Evolutionary conservation across 2,329 filamentous ascomycete species (phyloP).

Genomic region (Fusarium irregulare): DNA sequence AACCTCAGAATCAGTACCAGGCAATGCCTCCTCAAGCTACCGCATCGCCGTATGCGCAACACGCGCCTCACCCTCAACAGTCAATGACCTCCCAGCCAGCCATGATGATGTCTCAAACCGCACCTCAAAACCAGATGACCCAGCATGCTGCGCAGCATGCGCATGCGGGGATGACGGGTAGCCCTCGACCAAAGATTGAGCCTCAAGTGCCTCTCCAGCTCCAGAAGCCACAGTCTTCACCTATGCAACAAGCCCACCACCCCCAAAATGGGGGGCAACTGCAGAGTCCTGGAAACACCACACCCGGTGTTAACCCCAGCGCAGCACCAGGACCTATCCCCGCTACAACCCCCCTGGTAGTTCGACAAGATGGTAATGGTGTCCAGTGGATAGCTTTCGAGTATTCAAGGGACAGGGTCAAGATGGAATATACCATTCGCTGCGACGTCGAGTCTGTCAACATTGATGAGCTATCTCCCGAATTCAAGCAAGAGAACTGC

Average conservation of each 20-base stretch:
- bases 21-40: conserved; percentile 73
- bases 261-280: conserved; percentile 54
- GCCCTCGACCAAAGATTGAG: conserved; percentile 73
- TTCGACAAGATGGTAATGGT: conserved; percentile 93
- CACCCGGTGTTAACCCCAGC: conserved; percentile 79
- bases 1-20: conserved; percentile 69
- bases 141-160: conserved; percentile 69
- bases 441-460: conserved; percentile 98
- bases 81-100: conserved; percentile 73
- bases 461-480: conserved; percentile 82
- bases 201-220: conserved; percentile 71
- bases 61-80: conserved; percentile 62
- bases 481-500: conserved; percentile 98
- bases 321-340: conserved; percentile 96
- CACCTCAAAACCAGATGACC: conserved; percentile 67
- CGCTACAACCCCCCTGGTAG: conserved; percentile 93
- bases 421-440: conserved; percentile 99
- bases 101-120: conserved; percentile 74
- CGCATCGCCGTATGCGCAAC: conserved; percentile 71
- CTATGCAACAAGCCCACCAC: conserved; percentile 54
- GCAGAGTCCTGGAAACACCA: conserved; percentile 53
- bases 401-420: conserved; percentile 95
- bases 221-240: conserved; percentile 64
- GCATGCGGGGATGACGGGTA: conserved; percentile 67
- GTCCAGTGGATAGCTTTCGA: conserved; percentile 99